Evolutionary conservation across 148 eudicot genomes (phyloP).

Genomic region (Rhododendron ferrugineum): DNA sequence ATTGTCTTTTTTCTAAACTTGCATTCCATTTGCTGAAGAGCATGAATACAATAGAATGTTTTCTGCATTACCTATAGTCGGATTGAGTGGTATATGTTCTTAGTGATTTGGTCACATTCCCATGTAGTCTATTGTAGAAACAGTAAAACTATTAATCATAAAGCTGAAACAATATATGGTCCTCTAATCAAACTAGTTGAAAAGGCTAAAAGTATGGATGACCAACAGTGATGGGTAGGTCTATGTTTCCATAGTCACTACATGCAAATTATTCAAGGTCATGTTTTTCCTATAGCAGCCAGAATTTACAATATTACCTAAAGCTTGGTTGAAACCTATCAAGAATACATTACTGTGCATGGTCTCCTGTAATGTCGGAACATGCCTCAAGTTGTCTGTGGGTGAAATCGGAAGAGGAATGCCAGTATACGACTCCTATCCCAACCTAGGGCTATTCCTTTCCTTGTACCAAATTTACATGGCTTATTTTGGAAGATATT

Average conservation of each 20-base stretch:
- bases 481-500: neutral
- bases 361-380: neutral
- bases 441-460: neutral
- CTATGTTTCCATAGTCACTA: neutral
- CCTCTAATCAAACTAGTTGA: neutral
- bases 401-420: neutral
- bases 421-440: neutral
- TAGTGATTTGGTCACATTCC: neutral
- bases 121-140: neutral
- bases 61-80: neutral
- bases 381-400: neutral
- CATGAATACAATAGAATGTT: neutral
- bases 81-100: neutral
- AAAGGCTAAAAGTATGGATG: neutral
- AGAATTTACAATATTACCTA: neutral
- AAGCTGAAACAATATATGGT: neutral
- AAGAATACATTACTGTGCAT: neutral
- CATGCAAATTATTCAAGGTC: neutral
- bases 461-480: neutral
- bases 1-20: too few relatives aligned
- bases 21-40: too few relatives aligned
- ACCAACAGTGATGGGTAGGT: too few relatives aligned
- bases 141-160: neutral
- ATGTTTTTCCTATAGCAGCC: neutral
- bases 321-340: neutral